These are phyloP conservation scores for Fraxinus sp. DNA, from an alignment of 305 asterid genomes.

Conservation along the genomic window DNA sequence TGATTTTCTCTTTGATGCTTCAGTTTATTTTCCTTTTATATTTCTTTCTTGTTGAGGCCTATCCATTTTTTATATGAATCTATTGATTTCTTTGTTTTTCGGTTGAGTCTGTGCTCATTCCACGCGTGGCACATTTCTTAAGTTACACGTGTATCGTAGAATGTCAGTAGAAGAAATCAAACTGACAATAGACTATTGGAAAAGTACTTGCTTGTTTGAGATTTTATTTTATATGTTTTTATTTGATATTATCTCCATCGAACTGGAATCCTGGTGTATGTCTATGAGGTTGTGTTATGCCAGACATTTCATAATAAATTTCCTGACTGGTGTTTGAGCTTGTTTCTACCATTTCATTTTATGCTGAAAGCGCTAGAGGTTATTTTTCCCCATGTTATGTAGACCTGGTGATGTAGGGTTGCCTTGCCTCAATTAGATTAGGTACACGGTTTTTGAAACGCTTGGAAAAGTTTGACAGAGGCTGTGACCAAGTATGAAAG, in stretches of 20 bases:
- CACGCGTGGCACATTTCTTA: background rate
- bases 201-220: constrained; percentile 17
- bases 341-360: constrained; percentile 18
- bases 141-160: background rate
- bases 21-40: constrained; percentile 11
- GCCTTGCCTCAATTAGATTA: background rate
- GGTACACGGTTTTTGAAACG: background rate
- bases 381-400: background rate
- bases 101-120: background rate
- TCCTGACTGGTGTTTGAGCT: constrained; percentile 6
- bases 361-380: background rate
- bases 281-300: constrained; percentile 22
- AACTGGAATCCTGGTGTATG: background rate
- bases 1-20: constrained; percentile 17
- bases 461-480: background rate
- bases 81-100: constrained; percentile 15
- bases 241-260: background rate
- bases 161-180: background rate
- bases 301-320: constrained; percentile 12
- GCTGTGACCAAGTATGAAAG: background rate
- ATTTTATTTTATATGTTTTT: background rate
- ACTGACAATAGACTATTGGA: constrained; percentile 8
- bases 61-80: constrained; percentile 13
- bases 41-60: background rate
- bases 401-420: background rate